Evolutionary conservation across 1,139 yeast species (phyloP).

Genomic region (Sugiyamaella japonica): DNA sequence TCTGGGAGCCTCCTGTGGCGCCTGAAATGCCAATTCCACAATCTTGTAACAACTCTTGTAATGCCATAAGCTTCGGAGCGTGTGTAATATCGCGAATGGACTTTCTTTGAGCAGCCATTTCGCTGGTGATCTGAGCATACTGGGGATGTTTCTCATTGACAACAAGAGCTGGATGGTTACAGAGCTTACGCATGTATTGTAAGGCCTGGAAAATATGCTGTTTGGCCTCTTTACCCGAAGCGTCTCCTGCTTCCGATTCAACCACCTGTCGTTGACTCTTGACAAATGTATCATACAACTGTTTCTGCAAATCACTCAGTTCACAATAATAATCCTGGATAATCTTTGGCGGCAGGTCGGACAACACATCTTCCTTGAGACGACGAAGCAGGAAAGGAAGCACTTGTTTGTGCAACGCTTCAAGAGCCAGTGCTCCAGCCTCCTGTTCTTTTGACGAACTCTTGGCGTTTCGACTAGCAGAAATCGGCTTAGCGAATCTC

Average conservation of each 20-base stretch:
- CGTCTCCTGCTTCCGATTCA: constrained; percentile 53
- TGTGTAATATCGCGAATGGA: constrained; percentile 72
- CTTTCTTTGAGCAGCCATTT: constrained; percentile 59
- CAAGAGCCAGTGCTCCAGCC: constrained; percentile 93
- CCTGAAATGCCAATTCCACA: constrained; percentile 83
- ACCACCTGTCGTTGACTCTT: constrained; percentile 76
- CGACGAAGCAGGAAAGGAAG: constrained; percentile 95
- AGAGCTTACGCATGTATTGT: constrained; percentile 94
- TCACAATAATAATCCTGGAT: constrained; percentile 98
- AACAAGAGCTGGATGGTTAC: constrained; percentile 97
- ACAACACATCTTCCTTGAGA: constrained; percentile 91
- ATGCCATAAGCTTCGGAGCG: constrained; percentile 86
- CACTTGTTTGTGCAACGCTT: constrained; percentile 94
- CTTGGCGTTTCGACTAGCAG: constrained; percentile 88
- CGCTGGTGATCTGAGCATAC: constrained; percentile 59
- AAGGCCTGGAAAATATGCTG: constrained; percentile 97
- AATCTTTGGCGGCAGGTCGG: constrained; percentile 96
- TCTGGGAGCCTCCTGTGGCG: constrained; percentile 26
- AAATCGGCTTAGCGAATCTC: constrained; percentile 94
- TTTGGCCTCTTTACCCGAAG: constrained; percentile 53
- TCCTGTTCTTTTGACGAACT: constrained; percentile 94
- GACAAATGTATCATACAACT: constrained; percentile 87
- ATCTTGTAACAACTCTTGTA: constrained; percentile 77
- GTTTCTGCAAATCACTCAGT: constrained; percentile 84
- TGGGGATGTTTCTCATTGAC: constrained; percentile 84